Evolutionary conservation across 768 basidiomycete genomes (phyloP).

Genomic region (Kwoniella shandongensis): DNA sequence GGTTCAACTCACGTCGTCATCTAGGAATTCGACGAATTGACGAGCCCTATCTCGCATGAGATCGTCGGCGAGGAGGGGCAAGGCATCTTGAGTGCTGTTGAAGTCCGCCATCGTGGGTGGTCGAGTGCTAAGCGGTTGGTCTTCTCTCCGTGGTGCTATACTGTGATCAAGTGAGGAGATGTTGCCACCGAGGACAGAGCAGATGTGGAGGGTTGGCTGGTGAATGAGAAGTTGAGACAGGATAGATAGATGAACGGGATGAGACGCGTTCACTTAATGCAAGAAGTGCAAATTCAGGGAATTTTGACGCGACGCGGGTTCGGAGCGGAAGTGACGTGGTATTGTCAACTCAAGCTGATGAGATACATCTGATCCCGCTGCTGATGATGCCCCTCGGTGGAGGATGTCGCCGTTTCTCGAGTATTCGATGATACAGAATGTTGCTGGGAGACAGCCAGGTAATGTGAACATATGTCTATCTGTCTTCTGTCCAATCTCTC

Average conservation of each 20-base stretch:
- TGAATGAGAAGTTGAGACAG: neutral
- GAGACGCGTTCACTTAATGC: neutral
- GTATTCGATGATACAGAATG: slow-evolving; percentile 9
- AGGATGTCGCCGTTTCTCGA: slow-evolving; percentile 18
- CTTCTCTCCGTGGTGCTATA: neutral
- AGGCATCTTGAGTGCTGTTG: slow-evolving; percentile 37
- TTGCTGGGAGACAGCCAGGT: neutral
- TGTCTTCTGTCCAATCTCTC: neutral
- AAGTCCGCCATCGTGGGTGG: slow-evolving; percentile 36
- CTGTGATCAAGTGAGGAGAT: too few species aligned
- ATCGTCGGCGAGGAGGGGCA: slow-evolving; percentile 64
- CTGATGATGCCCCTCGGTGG: neutral
- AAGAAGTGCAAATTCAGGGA: slow-evolving; percentile 13
- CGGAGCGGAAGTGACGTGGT: neutral
- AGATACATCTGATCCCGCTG: too few species aligned
- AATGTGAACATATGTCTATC: neutral
- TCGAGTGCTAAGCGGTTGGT: neutral
- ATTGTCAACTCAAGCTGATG: too few species aligned
- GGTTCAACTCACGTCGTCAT: slow-evolving; percentile 54
- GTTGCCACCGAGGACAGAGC: neutral
- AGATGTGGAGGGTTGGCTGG: neutral
- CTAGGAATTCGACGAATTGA: slow-evolving; percentile 73
- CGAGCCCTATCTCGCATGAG: slow-evolving; percentile 73
- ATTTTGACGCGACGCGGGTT: slow-evolving; percentile 15
- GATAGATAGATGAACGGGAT: neutral